Percentiles rank a stretch among this genome's conserved stretches.
Conservation (phyloP, 2,329 filamentous ascomycete genomes). For the Aspergillus uvarum region DNA sequence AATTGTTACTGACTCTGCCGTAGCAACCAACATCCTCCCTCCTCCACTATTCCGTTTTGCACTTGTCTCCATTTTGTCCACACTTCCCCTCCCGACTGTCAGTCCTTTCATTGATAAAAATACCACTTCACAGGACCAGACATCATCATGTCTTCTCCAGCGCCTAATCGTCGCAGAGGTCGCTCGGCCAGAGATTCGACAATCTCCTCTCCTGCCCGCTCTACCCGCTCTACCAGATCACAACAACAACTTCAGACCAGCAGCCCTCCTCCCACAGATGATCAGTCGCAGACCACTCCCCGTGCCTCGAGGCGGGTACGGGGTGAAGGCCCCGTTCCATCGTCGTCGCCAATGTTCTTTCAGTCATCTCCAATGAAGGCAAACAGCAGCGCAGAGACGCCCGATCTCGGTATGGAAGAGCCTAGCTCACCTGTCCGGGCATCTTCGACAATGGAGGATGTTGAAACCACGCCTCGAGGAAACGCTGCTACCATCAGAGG, state of each 20-base stretch:
- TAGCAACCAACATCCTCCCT: conserved; percentile 19
- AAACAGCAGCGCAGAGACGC: conserved; percentile 41
- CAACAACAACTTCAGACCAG: conserved; percentile 34
- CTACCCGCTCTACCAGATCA: conserved; percentile 30
- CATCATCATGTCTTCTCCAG: conserved; percentile 45
- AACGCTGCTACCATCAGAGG: conserved; percentile 39
- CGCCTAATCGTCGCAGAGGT: conserved; percentile 42
- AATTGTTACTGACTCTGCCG: conserved; percentile 13
- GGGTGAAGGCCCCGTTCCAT: conserved; percentile 47
- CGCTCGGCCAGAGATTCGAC: conserved; percentile 41
- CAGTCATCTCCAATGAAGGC: conserved; percentile 58
- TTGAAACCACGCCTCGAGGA: conserved; percentile 46
- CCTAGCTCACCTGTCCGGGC: conserved; percentile 51
- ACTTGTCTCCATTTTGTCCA: neutral
- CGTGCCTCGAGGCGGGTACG: conserved; percentile 45
- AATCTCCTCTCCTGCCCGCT: conserved; percentile 40
- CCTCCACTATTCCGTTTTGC: conserved; percentile 3
- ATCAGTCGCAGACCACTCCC: conserved; percentile 44
- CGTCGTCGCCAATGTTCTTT: conserved; percentile 81
- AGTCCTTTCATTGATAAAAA: conserved; percentile 6
- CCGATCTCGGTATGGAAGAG: conserved; percentile 43
- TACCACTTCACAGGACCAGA: conserved; percentile 9
- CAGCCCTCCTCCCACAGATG: conserved; percentile 32
- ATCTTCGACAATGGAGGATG: conserved; percentile 40
- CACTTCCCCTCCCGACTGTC: conserved; percentile 1